Evolutionary conservation across 306 rosid genomes (phyloP).

Genomic region (Arachis stenosperma): DNA sequence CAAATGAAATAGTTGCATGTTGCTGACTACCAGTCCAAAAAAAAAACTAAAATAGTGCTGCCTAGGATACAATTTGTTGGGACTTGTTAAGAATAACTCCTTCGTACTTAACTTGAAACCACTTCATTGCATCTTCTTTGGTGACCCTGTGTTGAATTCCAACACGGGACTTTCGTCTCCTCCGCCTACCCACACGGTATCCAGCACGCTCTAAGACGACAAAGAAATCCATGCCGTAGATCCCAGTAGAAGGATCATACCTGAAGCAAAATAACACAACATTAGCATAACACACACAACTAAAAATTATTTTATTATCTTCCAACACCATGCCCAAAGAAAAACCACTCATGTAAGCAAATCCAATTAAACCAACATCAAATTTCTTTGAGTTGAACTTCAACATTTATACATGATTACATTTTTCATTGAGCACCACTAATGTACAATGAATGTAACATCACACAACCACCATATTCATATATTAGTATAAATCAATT

Average conservation of each 20-base stretch:
- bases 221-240: slow-evolving; percentile 71
- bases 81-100: slow-evolving; percentile 73
- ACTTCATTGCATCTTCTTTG: slow-evolving; percentile 68
- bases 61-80: slow-evolving; percentile 28
- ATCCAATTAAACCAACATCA: background rate
- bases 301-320: no score
- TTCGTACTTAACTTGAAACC: slow-evolving; percentile 72
- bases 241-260: slow-evolving; percentile 66
- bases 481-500: background rate
- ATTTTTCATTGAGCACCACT: background rate
- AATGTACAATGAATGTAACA: background rate
- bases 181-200: slow-evolving; percentile 63
- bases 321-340: background rate
- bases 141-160: slow-evolving; percentile 69
- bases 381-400: background rate
- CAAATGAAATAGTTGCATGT: background rate
- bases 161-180: slow-evolving; percentile 58
- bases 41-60: background rate
- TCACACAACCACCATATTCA: background rate
- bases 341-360: background rate
- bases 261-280: slow-evolving; percentile 28
- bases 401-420: background rate
- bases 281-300: background rate
- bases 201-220: slow-evolving; percentile 64
- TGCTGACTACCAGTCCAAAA: background rate